phyloP scores from a whole-genome alignment of 2,329 filamentous ascomycete genomes.

The Cytospora piceicola region DNA sequence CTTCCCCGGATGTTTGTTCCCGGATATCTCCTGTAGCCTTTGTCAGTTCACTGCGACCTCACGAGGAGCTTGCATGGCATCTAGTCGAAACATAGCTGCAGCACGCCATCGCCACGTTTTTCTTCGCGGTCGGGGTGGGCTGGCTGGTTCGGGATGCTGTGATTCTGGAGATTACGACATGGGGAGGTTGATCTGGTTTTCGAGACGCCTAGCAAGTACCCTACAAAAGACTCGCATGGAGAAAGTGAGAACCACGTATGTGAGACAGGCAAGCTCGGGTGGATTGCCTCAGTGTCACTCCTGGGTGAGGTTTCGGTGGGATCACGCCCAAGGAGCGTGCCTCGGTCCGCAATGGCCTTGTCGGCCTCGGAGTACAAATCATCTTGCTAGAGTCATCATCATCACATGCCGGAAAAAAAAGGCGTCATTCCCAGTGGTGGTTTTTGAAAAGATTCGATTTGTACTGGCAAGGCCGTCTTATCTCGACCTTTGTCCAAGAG shows the following conservation, averaged over 20 bases:
- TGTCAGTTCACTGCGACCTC: background rate
- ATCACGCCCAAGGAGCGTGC: background rate
- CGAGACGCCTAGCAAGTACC: too few relatives aligned
- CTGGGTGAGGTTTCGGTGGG: too few relatives aligned
- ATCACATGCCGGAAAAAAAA: background rate
- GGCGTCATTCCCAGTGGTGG: background rate
- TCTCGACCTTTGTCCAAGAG: slow-evolving; percentile 4
- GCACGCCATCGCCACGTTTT: background rate
- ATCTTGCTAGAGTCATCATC: background rate
- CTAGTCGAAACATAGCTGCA: background rate
- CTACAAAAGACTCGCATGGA: too few relatives aligned
- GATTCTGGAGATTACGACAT: background rate
- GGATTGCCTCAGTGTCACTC: too few relatives aligned
- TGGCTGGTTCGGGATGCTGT: background rate
- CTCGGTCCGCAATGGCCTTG: background rate
- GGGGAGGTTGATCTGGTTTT: too few relatives aligned
- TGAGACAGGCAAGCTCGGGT: too few relatives aligned
- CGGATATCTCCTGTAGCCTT: too few relatives aligned
- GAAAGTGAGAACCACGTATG: too few relatives aligned
- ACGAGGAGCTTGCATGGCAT: background rate
- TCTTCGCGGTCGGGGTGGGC: too few relatives aligned
- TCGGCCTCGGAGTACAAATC: background rate
- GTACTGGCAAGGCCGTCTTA: slow-evolving; percentile 1
- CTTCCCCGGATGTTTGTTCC: background rate
- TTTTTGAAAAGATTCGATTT: background rate